Base-by-base conservation (phyloP, 1,284 basidiomycete genomes). In the Fomitopsis palustris region DNA sequence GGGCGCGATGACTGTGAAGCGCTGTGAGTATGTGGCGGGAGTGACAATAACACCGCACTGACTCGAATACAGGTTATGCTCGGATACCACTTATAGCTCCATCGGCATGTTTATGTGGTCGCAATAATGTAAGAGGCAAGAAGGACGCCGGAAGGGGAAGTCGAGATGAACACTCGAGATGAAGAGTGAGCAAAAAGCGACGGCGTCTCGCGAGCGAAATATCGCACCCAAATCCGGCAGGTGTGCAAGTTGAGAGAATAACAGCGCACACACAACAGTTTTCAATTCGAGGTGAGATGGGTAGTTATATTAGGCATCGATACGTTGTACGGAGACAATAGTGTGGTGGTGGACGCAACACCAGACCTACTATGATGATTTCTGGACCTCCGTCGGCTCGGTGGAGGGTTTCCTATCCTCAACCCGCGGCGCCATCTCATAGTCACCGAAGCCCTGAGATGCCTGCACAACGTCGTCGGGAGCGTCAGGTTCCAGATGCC, bases 401-500 rank as follows among this genome's bases (percentile, higher is more conserved):
- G 53, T 10, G 3, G 17, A n/a, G 39, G 56, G n/a, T 23, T 65
- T 67, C 53, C 73, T 65, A 39, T 71, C 69, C 60, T 75, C 71
- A 4, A 59, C 68, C 49, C 64, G 69, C 2, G 72, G 70, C 12
- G 71, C 73, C 60, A 73, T 79, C 70, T 88, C 84, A 60, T 87
- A 90, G 1, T 69, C 70, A n/a, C 77, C 82, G 62, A 89, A 95
- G 3, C 93, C 93, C 49, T 91, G 78, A 1, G 92, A 92, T 45
- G 81, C 82, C 65, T 93, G 86, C 7, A 95, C 82, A 5, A 83
- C 84, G 21, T 87, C 84, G n/a, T 92, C 87, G 1, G 84, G 77
- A 1, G 93, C 94, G 69, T 95, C 93, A 6, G 93, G 93, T 61
- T 94, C 93, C 9, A 93, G 78, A 60, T 94, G 89, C 5, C 94